These are phyloP conservation scores for Trebouxiophyceae sp. DNA, from an alignment of 163 green algal species.

Conservation along the genomic window DNA sequence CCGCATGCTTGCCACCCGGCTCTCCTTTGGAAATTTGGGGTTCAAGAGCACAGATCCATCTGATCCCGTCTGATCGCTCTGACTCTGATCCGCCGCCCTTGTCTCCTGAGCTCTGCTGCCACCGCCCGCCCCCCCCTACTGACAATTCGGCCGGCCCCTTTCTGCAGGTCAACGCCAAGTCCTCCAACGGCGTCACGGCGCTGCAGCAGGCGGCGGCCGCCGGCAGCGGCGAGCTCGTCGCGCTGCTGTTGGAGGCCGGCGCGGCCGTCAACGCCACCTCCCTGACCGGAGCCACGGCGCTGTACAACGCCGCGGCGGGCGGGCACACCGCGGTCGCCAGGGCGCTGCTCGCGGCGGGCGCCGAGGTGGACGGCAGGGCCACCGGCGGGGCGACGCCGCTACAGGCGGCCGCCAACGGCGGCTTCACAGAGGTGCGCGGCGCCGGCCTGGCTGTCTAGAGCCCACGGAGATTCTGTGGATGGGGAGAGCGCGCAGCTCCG, in stretches of 20 bases:
- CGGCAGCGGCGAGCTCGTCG: slow-evolving; percentile 32
- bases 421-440: slow-evolving; percentile 27
- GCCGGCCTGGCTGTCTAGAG: no score
- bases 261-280: slow-evolving; percentile 13
- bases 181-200: slow-evolving; percentile 29
- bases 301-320: slow-evolving; percentile 47
- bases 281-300: slow-evolving; percentile 24
- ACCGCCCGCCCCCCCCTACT: no score
- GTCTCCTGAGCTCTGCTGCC: no score
- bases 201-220: slow-evolving; percentile 36
- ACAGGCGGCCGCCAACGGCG: slow-evolving; percentile 49
- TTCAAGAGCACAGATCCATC: no score
- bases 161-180: slow-evolving; percentile 18
- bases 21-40: neutral
- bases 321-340: slow-evolving; percentile 25
- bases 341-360: slow-evolving; percentile 27
- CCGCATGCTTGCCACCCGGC: no score
- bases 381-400: slow-evolving; percentile 44
- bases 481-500: no score
- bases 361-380: slow-evolving; percentile 30
- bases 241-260: slow-evolving; percentile 29
- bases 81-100: no score
- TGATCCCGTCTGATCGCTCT: no score
- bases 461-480: no score
- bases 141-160: no score